These are phyloP conservation scores for Turnera subulata DNA, from an alignment of 345 rosid genomes.

Conservation along the genomic window DNA sequence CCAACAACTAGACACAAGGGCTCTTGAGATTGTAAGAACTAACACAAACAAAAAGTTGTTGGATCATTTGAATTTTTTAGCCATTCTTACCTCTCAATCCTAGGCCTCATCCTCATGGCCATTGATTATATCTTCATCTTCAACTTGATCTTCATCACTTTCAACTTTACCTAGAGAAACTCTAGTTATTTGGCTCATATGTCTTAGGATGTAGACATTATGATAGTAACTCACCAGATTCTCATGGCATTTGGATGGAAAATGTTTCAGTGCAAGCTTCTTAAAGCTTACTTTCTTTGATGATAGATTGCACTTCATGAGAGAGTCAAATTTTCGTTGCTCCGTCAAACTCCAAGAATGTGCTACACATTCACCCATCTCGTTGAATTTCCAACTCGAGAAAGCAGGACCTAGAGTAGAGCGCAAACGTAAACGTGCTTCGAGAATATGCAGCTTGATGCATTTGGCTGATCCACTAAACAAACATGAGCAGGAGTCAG, in stretches of 20 bases:
- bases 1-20: too few species aligned
- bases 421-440: slow-evolving; percentile 24
- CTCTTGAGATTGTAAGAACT: too few species aligned
- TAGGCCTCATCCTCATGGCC: too few species aligned
- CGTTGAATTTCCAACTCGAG: slow-evolving; percentile 36
- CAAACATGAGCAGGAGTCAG: slow-evolving; percentile 32
- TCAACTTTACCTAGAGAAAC: slow-evolving; percentile 22
- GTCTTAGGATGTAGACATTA: slow-evolving; percentile 36
- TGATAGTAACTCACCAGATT: slow-evolving; percentile 39
- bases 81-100: too few species aligned
- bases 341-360: slow-evolving; percentile 41
- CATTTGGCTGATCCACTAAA: slow-evolving; percentile 30
- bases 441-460: slow-evolving; percentile 27
- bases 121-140: slow-evolving; percentile 3
- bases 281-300: slow-evolving; percentile 23
- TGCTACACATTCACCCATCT: slow-evolving; percentile 37
- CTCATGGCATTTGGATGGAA: slow-evolving; percentile 29
- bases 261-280: slow-evolving; percentile 22
- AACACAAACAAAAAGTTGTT: too few species aligned
- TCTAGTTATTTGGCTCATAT: slow-evolving; percentile 23
- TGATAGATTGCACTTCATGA: slow-evolving; percentile 25
- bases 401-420: slow-evolving; percentile 34
- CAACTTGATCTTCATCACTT: slow-evolving; percentile 41
- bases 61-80: too few species aligned
- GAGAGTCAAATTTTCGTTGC: slow-evolving; percentile 22